Conservation (phyloP, 2,329 filamentous ascomycete species). For the Rhexocercosporidium sp. region DNA sequence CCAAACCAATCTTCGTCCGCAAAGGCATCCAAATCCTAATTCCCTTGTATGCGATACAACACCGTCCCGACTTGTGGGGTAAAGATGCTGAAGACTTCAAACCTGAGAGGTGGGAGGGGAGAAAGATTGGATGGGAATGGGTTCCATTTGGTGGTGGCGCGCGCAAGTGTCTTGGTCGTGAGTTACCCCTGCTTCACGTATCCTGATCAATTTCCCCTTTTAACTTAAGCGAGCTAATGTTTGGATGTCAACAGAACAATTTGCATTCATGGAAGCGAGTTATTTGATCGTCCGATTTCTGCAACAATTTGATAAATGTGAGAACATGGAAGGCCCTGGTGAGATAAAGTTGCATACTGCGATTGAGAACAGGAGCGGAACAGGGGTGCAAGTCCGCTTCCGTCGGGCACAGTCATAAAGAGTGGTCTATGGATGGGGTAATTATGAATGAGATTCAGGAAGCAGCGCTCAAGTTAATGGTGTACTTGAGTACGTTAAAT, state of each 20-base stretch:
- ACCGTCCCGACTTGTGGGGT: constrained; percentile 66
- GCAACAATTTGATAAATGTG: constrained; percentile 37
- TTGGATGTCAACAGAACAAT: constrained; percentile 33
- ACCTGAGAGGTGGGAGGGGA: constrained; percentile 44
- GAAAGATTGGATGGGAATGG: constrained; percentile 72
- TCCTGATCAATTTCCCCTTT: background rate
- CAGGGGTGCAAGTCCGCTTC: constrained; percentile 30
- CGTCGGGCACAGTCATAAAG: constrained; percentile 17
- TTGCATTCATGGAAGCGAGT: constrained; percentile 38
- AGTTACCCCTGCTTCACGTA: constrained; percentile 27
- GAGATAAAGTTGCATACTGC: constrained; percentile 29
- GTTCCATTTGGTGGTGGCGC: constrained; percentile 77
- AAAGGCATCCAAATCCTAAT: constrained; percentile 34
- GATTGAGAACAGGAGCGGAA: constrained; percentile 34
- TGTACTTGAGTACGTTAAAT: too few relatives aligned
- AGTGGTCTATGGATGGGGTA: too few relatives aligned
- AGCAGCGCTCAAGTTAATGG: too few relatives aligned
- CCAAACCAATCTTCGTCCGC: constrained; percentile 38
- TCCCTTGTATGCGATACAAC: constrained; percentile 40
- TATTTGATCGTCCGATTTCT: constrained; percentile 39
- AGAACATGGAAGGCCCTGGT: constrained; percentile 28
- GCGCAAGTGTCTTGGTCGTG: constrained; percentile 69
- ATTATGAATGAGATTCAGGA: too few relatives aligned
- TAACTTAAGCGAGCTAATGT: constrained; percentile 11
- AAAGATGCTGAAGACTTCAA: constrained; percentile 51